Evolutionary conservation across 2,329 filamentous ascomycete species (phyloP).

Genomic region (Eutypella sp.): DNA sequence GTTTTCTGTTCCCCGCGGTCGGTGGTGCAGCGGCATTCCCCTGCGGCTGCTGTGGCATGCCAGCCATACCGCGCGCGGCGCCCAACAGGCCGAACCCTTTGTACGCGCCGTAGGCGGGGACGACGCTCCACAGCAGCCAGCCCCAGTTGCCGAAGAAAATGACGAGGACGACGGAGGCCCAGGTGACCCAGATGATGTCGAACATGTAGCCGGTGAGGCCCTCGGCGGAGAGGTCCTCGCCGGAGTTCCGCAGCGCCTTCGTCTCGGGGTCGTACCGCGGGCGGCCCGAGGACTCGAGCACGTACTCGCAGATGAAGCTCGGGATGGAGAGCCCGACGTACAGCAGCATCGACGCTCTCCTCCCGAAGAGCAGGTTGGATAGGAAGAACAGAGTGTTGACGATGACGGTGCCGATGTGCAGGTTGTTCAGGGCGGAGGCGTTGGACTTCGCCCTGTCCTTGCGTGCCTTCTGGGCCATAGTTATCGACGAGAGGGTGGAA

Average conservation of each 20-base stretch:
- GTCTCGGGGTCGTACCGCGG: slow-evolving; percentile 64
- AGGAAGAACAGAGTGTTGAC: slow-evolving; percentile 73
- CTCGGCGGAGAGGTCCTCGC: slow-evolving; percentile 81
- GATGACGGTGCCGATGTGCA: slow-evolving; percentile 69
- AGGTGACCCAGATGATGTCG: slow-evolving; percentile 93
- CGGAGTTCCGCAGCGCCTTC: slow-evolving; percentile 65
- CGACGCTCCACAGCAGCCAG: slow-evolving; percentile 50
- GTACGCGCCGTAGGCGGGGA: slow-evolving; percentile 52
- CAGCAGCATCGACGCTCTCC: slow-evolving; percentile 58
- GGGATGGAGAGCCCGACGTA: slow-evolving; percentile 73
- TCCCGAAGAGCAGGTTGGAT: slow-evolving; percentile 61
- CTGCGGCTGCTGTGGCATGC: slow-evolving; percentile 34
- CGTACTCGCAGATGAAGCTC: slow-evolving; percentile 72
- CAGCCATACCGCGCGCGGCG: slow-evolving; percentile 49
- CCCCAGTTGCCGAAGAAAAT: slow-evolving; percentile 76
- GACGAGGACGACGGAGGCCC: slow-evolving; percentile 68
- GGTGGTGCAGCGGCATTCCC: slow-evolving; percentile 28
- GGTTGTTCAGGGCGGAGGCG: slow-evolving; percentile 67
- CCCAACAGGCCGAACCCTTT: slow-evolving; percentile 50
- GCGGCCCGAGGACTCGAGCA: slow-evolving; percentile 79
- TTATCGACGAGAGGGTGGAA: slow-evolving; percentile 2
- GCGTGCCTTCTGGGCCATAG: slow-evolving; percentile 59
- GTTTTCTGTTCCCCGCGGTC: slow-evolving; percentile 49
- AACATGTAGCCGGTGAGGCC: slow-evolving; percentile 98
- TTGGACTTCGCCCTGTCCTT: slow-evolving; percentile 74